Evolutionary conservation across 352 stramenopile species (phyloP), one percentile per base, ranked within the genome.

Genomic region (Pythium apleroticum): DNA sequence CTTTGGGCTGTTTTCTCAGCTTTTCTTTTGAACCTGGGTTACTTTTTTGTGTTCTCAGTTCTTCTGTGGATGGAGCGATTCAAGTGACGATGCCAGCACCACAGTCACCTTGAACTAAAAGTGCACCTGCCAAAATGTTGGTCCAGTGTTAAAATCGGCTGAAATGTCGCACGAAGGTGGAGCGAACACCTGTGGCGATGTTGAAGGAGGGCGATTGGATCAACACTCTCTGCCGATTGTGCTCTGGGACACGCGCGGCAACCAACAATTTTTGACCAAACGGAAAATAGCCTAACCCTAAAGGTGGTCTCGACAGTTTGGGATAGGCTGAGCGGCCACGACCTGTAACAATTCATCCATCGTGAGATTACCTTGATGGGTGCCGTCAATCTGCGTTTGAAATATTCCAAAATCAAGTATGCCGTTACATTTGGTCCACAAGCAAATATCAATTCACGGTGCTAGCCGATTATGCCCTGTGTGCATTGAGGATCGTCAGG

Each of bases 1-100:
- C 52, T 67, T 63, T 63, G 57, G 5, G 19, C 4, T 46, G 58
- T 67, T 68, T 63, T 63, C 17, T 45, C n/a, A 35, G n/a, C 62
- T 68, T 68, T 68, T 61, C 61, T 68, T 62, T 68, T 53, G 41
- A 28, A 63, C 45, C 54, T 68, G 62, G 62, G 43, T 68, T 53
- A 39, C 19, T 25, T 22, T 27, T 39, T 33, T 39, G 27, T 52
- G 39, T 24, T 46, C 39, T 46, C 39, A 43, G 55, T 52, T 61
- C 55, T 61, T 63, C 45, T n/a, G 31, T 22, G 35, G 24, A 62
- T 54, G 19, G 49, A 58, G 52, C 46, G 53, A 62, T 66, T 52
- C 57, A 71, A 62, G 65, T 62, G 54, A 60, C 37, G 63, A 63
- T 69, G 45, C 35, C 61, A 35, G 48, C 39, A 22, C 31, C 39